Evolutionary conservation across 2,329 filamentous ascomycete species (phyloP).

Genomic region (Penicillium sp.): DNA sequence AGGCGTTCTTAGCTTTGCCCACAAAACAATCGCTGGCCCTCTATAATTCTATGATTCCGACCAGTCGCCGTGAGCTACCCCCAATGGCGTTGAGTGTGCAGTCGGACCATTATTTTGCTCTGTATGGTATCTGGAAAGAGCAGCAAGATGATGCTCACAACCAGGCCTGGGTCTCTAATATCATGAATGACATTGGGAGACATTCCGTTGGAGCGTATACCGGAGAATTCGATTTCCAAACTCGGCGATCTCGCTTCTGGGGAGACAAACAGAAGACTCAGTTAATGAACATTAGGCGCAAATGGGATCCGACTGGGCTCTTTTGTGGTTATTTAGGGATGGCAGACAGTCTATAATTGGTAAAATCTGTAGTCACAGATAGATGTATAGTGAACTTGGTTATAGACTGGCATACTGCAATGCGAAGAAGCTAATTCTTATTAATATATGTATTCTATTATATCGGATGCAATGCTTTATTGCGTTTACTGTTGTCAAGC

Average conservation of each 20-base stretch:
- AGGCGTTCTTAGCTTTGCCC: background rate
- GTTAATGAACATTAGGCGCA: constrained; percentile 27
- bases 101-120: constrained; percentile 51
- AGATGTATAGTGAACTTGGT: no score
- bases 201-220: constrained; percentile 47
- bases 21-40: background rate
- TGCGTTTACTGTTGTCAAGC: no score
- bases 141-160: constrained; percentile 6
- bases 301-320: constrained; percentile 15
- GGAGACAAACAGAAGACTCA: constrained; percentile 36
- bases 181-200: constrained; percentile 31
- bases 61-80: constrained; percentile 33
- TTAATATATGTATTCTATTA: no score
- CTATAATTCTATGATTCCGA: constrained; percentile 25
- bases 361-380: no score
- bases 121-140: constrained; percentile 48
- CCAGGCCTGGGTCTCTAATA: constrained; percentile 14
- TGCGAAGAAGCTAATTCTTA: no score
- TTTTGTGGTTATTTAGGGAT: constrained; percentile 42
- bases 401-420: no score
- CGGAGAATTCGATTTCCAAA: constrained; percentile 51
- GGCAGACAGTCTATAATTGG: background rate
- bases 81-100: constrained; percentile 54
- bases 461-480: no score
- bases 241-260: constrained; percentile 48